A percentile compares a stretch with the other conserved stretches of the same genome.
These are phyloP conservation scores for Globisporangium barbulae DNA, from an alignment of 352 stramenopile species.

Conservation along the genomic window DNA sequence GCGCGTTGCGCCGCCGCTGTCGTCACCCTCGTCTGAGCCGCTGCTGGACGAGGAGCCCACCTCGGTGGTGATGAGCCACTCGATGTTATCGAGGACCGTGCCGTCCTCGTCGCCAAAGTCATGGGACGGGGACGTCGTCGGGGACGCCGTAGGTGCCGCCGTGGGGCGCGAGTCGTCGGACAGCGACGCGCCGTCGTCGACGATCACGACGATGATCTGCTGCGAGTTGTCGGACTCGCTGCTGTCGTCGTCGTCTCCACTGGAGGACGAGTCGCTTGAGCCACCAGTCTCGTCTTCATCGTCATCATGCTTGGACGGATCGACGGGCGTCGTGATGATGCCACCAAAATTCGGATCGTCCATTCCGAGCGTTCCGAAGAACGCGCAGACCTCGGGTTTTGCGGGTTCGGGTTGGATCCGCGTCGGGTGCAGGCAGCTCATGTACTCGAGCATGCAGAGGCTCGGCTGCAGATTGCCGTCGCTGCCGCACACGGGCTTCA, in stretches of 20 bases:
- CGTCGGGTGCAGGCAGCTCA: not conserved
- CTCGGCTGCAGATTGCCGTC: conserved; percentile 17
- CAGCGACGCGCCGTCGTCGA: too few species aligned
- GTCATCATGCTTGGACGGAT: not conserved
- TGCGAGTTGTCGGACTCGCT: not conserved
- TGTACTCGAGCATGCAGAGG: conserved; percentile 10
- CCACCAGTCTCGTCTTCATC: not conserved
- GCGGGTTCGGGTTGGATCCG: too few species aligned
- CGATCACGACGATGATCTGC: too few species aligned
- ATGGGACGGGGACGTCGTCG: not conserved
- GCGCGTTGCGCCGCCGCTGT: not conserved
- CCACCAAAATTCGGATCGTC: not conserved
- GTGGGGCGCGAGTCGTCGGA: too few species aligned
- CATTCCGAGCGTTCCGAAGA: not conserved
- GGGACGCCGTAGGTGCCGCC: too few species aligned
- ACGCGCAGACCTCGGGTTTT: not conserved
- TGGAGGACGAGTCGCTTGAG: not conserved
- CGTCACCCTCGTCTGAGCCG: not conserved
- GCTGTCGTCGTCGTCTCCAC: not conserved
- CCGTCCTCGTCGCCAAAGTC: not conserved
- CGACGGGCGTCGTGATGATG: not conserved
- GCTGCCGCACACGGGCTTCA: conserved; percentile 18
- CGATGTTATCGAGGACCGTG: not conserved
- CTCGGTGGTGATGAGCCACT: not conserved
- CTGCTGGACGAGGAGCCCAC: not conserved